phyloP scores from a whole-genome alignment of 129 eudicot genomes.

The Flaveria ramosissima region DNA sequence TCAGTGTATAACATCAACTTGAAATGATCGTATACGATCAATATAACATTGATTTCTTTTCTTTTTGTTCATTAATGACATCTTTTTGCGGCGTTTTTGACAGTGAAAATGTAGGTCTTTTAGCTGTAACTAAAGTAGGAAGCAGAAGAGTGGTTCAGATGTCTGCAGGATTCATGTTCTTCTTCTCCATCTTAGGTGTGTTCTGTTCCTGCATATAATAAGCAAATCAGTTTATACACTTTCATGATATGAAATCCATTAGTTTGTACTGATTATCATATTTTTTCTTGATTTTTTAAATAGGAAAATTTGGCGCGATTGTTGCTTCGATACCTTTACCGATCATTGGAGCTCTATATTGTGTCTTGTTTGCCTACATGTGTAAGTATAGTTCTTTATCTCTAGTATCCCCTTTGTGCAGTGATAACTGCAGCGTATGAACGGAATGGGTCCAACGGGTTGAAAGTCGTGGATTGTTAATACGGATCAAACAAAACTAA shows the following conservation, averaged over 20 bases:
- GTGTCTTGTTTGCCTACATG: conserved; percentile 83
- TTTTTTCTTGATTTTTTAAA: conserved; percentile 8
- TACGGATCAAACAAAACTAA: neutral
- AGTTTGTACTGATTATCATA: neutral
- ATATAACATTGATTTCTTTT: neutral
- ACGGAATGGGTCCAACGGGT: neutral
- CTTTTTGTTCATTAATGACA: conserved; percentile 1
- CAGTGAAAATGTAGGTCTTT: conserved; percentile 89
- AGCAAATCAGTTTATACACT: neutral
- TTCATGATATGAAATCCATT: neutral
- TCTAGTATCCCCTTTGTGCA: neutral
- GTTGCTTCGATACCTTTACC: conserved; percentile 93
- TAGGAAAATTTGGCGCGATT: conserved; percentile 94
- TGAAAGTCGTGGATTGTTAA: neutral
- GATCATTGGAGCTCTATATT: conserved; percentile 83
- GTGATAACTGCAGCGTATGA: conserved; percentile 9
- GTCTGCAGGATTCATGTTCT: conserved; percentile 84
- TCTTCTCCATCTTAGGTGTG: conserved; percentile 83
- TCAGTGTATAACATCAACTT: conserved; percentile 64
- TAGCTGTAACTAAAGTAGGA: conserved; percentile 87
- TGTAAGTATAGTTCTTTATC: conserved; percentile 47
- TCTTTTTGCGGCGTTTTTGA: conserved; percentile 5
- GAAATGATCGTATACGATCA: neutral
- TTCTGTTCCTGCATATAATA: conserved; percentile 7
- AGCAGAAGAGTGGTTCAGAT: conserved; percentile 92